These are phyloP conservation scores for Microdochium bolleyi DNA, from an alignment of 2,329 filamentous ascomycete species.

Conservation along the genomic window DNA sequence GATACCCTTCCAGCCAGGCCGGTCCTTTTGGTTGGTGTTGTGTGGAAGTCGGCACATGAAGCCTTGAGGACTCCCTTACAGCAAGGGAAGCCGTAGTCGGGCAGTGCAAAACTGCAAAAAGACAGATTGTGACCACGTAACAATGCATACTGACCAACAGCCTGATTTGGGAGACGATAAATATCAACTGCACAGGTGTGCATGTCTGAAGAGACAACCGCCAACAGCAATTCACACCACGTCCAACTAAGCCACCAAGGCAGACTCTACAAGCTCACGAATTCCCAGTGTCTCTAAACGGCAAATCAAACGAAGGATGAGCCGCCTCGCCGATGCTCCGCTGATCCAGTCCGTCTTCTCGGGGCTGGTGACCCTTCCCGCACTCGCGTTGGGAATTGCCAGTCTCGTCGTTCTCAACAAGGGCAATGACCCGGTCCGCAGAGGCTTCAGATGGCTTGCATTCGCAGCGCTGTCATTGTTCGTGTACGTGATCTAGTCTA, in stretches of 20 bases:
- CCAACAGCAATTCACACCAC: no score
- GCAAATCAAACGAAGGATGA: no score
- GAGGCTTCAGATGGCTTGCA: neutral
- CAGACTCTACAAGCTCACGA: neutral
- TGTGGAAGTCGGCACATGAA: neutral
- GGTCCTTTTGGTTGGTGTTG: neutral
- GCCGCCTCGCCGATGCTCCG: no score
- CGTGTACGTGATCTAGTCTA: no score
- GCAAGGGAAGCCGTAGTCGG: neutral
- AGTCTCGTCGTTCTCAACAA: neutral
- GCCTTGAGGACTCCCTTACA: neutral
- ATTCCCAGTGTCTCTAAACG: no score
- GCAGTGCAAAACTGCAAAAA: neutral
- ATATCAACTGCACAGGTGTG: no score
- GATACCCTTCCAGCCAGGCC: neutral
- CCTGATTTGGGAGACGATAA: neutral
- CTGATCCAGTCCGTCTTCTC: neutral
- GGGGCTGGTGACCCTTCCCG: neutral
- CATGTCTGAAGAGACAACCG: no score
- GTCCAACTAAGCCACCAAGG: neutral
- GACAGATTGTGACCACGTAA: neutral
- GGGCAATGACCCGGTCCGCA: neutral
- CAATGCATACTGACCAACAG: no score
- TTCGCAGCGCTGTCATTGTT: neutral
- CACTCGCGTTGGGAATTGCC: neutral